phyloP scores from a whole-genome alignment of 441 rosid genomes.

The Hura crepitans region DNA sequence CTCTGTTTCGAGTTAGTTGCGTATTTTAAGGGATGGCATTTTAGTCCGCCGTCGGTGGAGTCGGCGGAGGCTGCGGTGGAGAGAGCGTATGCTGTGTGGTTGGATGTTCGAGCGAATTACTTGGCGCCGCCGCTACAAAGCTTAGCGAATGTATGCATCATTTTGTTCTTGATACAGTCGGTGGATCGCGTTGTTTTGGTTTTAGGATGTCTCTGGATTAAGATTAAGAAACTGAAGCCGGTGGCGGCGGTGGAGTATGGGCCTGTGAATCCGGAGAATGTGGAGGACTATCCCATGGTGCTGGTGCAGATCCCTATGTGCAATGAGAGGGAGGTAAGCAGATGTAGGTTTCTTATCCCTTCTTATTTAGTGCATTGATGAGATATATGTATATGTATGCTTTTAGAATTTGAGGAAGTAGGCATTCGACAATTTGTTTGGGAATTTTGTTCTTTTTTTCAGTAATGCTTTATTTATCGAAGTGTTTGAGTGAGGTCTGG shows the following conservation, averaged over 20 bases:
- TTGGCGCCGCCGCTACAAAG: constrained; percentile 79
- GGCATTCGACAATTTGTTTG: neutral
- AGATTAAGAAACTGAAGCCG: constrained; percentile 59
- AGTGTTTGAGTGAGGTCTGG: neutral
- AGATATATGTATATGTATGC: neutral
- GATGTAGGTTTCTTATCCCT: constrained; percentile 44
- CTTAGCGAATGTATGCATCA: constrained; percentile 70
- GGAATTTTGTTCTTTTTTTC: neutral
- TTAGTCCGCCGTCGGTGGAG: constrained; percentile 68
- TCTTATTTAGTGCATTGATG: neutral
- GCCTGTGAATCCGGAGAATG: constrained; percentile 28
- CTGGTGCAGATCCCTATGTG: constrained; percentile 93
- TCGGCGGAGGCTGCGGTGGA: constrained; percentile 56
- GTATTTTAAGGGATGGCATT: constrained; percentile 88
- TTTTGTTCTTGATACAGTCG: constrained; percentile 77
- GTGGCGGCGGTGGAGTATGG: constrained; percentile 42
- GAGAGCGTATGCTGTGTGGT: constrained; percentile 60
- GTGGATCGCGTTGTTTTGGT: constrained; percentile 67
- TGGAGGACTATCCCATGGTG: constrained; percentile 79
- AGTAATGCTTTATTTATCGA: neutral
- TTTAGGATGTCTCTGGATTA: constrained; percentile 79
- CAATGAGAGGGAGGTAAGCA: constrained; percentile 94
- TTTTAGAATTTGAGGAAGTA: neutral
- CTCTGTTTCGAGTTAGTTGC: constrained; percentile 70
- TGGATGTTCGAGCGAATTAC: constrained; percentile 59